Conservation (phyloP, 768 basidiomycete species). For the Solioccasus polychromus region DNA sequence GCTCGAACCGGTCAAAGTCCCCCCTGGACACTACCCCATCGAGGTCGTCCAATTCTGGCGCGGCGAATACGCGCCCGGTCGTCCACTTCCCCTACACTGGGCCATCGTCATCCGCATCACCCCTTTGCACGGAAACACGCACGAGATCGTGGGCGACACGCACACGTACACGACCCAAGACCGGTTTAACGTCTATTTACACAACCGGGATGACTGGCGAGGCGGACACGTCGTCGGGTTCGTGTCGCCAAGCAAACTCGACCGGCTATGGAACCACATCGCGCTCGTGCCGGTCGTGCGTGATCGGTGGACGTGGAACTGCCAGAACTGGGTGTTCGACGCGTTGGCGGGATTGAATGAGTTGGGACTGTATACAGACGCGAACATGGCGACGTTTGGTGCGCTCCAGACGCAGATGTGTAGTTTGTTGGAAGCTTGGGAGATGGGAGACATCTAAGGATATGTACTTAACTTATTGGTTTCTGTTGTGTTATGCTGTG, state of each 20-base stretch:
- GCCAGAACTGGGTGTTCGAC: slow-evolving; percentile 29
- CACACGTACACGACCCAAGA: too few relatives aligned
- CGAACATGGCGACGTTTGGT: slow-evolving; percentile 9
- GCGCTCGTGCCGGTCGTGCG: slow-evolving; percentile 16
- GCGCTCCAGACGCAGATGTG: slow-evolving; percentile 25
- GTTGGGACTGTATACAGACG: slow-evolving; percentile 13
- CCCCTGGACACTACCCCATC: slow-evolving; percentile 14
- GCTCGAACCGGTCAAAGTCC: slow-evolving; percentile 21
- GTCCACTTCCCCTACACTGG: slow-evolving; percentile 28
- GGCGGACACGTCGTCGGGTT: background rate
- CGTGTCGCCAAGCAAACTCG: slow-evolving; percentile 11
- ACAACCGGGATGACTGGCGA: too few relatives aligned
- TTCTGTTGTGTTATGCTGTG: too few relatives aligned
- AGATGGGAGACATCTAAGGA: slow-evolving; percentile 21
- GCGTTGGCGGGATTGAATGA: slow-evolving; percentile 13
- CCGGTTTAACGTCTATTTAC: too few relatives aligned
- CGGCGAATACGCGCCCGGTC: slow-evolving; percentile 14
- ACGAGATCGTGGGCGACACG: too few relatives aligned
- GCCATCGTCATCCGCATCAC: slow-evolving; percentile 25
- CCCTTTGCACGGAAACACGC: background rate
- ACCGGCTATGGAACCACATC: slow-evolving; percentile 10
- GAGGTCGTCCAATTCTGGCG: slow-evolving; percentile 31
- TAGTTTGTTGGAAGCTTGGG: slow-evolving; percentile 29
- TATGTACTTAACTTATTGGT: too few relatives aligned
- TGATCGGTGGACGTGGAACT: slow-evolving; percentile 22